Evolutionary conservation across 2,329 filamentous ascomycete genomes (phyloP).

Genomic region (Fusarium ramigenum): DNA sequence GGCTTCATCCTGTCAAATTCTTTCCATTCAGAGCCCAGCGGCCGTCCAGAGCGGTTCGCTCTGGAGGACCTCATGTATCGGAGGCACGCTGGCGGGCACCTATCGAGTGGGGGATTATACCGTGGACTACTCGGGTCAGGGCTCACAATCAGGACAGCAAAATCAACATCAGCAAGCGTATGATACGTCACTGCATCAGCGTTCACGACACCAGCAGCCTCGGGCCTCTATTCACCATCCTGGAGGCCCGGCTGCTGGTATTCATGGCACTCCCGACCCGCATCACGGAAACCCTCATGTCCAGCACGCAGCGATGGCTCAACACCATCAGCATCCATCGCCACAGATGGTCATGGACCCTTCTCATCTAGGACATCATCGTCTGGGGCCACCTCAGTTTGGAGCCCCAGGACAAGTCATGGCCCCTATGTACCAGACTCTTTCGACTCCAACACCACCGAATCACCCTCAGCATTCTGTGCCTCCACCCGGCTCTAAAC

Average conservation of each 20-base stretch:
- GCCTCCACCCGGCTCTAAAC: constrained; percentile 55
- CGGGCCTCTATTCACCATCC: constrained; percentile 60
- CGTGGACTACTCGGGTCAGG: constrained; percentile 78
- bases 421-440: constrained; percentile 61
- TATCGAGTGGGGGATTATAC: constrained; percentile 79
- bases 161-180: constrained; percentile 72
- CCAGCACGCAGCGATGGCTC: constrained; percentile 49
- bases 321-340: constrained; percentile 59
- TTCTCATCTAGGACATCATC: constrained; percentile 61
- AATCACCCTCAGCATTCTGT: constrained; percentile 44
- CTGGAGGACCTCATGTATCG: constrained; percentile 80
- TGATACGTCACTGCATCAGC: constrained; percentile 56
- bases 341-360: constrained; percentile 67
- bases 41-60: constrained; percentile 79
- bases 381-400: constrained; percentile 64
- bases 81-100: constrained; percentile 77
- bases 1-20: constrained; percentile 64
- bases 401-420: constrained; percentile 59
- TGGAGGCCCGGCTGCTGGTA: constrained; percentile 51
- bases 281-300: constrained; percentile 49
- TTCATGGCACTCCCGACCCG: constrained; percentile 56
- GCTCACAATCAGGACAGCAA: constrained; percentile 71
- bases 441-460: constrained; percentile 53
- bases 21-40: constrained; percentile 70
- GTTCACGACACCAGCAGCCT: constrained; percentile 52